Evolutionary conservation across 2,329 filamentous ascomycete species (phyloP), one percentile per base, ranked within the genome.

Genomic region (Sporothrix sp.): DNA sequence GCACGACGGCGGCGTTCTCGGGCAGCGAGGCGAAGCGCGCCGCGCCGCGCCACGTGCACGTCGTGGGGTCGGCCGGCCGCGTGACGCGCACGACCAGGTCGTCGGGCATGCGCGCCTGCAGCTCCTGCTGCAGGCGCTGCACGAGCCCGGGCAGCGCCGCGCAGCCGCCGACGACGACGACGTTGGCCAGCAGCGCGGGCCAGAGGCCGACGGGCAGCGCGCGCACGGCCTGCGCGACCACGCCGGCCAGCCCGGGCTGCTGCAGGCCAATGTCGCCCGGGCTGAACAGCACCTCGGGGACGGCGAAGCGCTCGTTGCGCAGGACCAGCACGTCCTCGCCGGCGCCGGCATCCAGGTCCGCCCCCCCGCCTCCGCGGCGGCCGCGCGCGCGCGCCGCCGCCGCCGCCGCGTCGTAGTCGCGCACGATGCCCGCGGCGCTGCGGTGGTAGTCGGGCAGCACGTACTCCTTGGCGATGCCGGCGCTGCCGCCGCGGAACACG

Each of bases 111-210:
- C 83, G 73, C 58, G 79, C 75, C 49, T 86, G 76, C 8, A 95
- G 69, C 60, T 94, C 89, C 28, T 75, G 72, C 64, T 87, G 82
- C 58, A 98, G 64, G 51, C 93, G 78, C 61, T 87, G 79, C 56
- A 89, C 77, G 57, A 98, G 91, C 0, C 90, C 90, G 1, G 83
- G 76, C 23, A 96, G 81, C 16, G 84, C 72, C 0, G 85, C 77
- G 62, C 87, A 95, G 3, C 93, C 93, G 2, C 93, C 93, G 0
- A 96, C 87, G 0, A 95, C 83, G 3, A 96, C 69, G 4, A 97
- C 78, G 58, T 97, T 98, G 33, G 87, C 84, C 42, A 97, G 68
- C 58, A 96, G 76, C 0, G 82, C 83, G 1, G 89, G 85, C 78
- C 88, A 90, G 7, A 97, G 68, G 0, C 86, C 87, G n/a, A 85